Base-by-base conservation (phyloP, 179 eudicot genomes). In the Beta lomatogona region DNA sequence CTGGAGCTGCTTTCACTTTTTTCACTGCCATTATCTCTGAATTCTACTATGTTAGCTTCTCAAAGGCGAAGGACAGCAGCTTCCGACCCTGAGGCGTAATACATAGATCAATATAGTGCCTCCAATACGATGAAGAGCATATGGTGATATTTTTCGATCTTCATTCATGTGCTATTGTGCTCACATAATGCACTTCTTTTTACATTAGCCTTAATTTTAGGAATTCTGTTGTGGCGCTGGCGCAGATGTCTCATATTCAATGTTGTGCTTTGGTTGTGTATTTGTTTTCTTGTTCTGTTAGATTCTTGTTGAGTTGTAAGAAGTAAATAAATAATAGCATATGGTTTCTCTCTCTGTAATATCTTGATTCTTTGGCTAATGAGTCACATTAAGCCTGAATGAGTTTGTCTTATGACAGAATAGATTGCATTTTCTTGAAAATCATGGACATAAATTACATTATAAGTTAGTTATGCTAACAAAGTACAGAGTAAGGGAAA, bases 1-100 rank as follows among this genome's bases (percentile, higher is more conserved):
- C 99, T 6, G 97, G 93, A 44, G 99, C 98, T 36, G 92, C 98
- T 12, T 95, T 95, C 87, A 86, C 81, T 53, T 88, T 93, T 86
- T 86, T 92, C 85, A 93, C 96, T 0, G 85, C 84, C 82, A 87
- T 95, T 45, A 21, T 95, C 78, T 91, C 98, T 6, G 80, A 89
- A 78, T 87, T 95, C 72, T 95, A 93, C 88, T 91, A 91, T 76
- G 75, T 87, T 50, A 86, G 79, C 85, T 93, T 87, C 78, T 89
- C 96, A 63, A 93, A 81, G 85, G 91, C 96, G 3, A 84, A 84
- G 72, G 90, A 76, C 71, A 68, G 85, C 71, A 68, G 85, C 78
- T 87, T 77, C 83, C 78, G 81, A 50, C 80, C 90, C 41, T 86
- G 59, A 85, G 63, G 16, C 21, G 14, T 78, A 41, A 16, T 53